Conservation (phyloP, 805 yeast genomes). For the Ogataea sp. region DNA sequence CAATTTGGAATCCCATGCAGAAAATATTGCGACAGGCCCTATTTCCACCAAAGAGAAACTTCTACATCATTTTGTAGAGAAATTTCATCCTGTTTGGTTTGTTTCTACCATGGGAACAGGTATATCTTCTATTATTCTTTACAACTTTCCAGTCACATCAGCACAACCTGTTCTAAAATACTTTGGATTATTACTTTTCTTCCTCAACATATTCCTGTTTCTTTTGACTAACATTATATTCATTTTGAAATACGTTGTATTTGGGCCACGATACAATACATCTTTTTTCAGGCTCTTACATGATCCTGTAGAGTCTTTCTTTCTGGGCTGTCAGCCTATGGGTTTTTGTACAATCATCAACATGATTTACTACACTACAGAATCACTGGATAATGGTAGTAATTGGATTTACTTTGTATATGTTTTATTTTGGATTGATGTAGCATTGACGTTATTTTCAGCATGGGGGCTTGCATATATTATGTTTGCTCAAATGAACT, state of each 20-base stretch:
- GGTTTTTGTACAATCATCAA: conserved; percentile 62
- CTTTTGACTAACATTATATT: conserved; percentile 34
- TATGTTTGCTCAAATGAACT: conserved; percentile 28
- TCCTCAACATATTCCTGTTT: conserved; percentile 42
- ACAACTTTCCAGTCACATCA: conserved; percentile 57
- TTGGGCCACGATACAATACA: conserved; percentile 1
- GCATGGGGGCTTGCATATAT: conserved; percentile 57
- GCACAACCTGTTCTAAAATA: conserved; percentile 17
- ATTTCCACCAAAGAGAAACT: conserved; percentile 1
- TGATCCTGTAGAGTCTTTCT: conserved; percentile 44
- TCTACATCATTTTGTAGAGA: conserved; percentile 10
- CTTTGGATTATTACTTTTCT: conserved; percentile 58
- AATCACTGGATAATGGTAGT: conserved; percentile 22
- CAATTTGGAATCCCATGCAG: too few relatives aligned
- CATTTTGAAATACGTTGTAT: conserved; percentile 28
- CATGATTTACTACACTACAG: conserved; percentile 36
- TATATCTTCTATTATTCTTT: conserved; percentile 53
- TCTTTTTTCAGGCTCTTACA: conserved; percentile 22
- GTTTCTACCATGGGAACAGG: conserved; percentile 85
- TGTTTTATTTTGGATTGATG: conserved; percentile 70
- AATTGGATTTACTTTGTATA: conserved; percentile 43
- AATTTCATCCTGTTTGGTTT: conserved; percentile 51
- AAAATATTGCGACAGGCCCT: too few relatives aligned
- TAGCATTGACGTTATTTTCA: conserved; percentile 42
- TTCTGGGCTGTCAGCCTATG: conserved; percentile 78